Evolutionary conservation across 805 yeast species (phyloP).

Genomic region (Lachancea sp.): DNA sequence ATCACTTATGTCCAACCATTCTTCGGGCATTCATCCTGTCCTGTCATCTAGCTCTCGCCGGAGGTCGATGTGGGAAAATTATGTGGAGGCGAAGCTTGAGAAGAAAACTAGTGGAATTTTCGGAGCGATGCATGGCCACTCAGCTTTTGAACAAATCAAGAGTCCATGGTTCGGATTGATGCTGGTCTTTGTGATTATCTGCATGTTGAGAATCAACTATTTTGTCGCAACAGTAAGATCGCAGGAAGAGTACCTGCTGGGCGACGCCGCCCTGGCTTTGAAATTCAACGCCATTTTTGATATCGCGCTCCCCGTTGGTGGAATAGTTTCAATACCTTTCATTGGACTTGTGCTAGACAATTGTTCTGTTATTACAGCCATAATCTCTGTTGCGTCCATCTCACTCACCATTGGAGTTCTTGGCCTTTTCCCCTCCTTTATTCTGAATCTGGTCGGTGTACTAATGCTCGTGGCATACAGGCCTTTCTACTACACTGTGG

Average conservation of each 20-base stretch:
- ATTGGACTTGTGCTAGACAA: slow-evolving; percentile 78
- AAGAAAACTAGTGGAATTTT: slow-evolving; percentile 56
- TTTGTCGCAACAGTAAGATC: slow-evolving; percentile 85
- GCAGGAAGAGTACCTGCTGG: slow-evolving; percentile 71
- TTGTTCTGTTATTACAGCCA: slow-evolving; percentile 52
- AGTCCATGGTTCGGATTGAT: slow-evolving; percentile 70
- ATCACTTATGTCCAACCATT: slow-evolving; percentile 22
- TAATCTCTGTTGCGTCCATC: slow-evolving; percentile 44
- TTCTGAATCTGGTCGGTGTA: slow-evolving; percentile 62
- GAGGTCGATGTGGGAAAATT: slow-evolving; percentile 60
- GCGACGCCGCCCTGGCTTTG: slow-evolving; percentile 44
- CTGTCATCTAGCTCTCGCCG: slow-evolving; percentile 22
- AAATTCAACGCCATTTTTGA: slow-evolving; percentile 71
- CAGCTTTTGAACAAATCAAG: slow-evolving; percentile 43
- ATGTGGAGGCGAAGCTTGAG: slow-evolving; percentile 51
- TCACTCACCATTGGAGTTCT: slow-evolving; percentile 63
- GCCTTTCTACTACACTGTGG: slow-evolving; percentile 89
- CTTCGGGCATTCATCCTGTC: slow-evolving; percentile 5
- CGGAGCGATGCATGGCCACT: slow-evolving; percentile 68
- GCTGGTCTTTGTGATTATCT: slow-evolving; percentile 73
- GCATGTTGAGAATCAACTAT: slow-evolving; percentile 87
- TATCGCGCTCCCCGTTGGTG: slow-evolving; percentile 82
- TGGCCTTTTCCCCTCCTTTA: slow-evolving; percentile 50
- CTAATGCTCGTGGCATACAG: slow-evolving; percentile 70
- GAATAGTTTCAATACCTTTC: slow-evolving; percentile 78